Conservation (phyloP, 2,329 filamentous ascomycete species). For the Fonsecaea pedrosoi region DNA sequence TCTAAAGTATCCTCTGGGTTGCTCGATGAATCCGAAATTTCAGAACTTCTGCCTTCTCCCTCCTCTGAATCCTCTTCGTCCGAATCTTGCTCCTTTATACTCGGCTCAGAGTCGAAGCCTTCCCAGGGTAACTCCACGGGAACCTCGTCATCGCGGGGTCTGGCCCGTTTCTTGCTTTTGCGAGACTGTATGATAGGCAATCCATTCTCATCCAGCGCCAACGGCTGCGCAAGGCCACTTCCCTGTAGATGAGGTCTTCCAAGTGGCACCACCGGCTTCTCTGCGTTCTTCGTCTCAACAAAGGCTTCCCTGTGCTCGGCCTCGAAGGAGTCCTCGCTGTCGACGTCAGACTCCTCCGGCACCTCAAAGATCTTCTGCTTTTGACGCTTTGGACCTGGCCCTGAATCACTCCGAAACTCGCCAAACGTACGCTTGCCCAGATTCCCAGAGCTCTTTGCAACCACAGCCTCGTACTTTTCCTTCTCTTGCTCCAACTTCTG, state of each 20-base stretch:
- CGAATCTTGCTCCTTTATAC: conserved; percentile 41
- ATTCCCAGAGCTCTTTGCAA: conserved; percentile 73
- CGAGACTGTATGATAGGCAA: conserved; percentile 78
- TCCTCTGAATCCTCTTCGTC: conserved; percentile 8
- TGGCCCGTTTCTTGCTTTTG: conserved; percentile 68
- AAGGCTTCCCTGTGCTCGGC: conserved; percentile 43
- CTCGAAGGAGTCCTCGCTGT: conserved; percentile 41
- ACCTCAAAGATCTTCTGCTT: conserved; percentile 2
- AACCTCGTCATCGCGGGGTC: conserved; percentile 39
- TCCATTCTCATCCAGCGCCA: conserved; percentile 80
- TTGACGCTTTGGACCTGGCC: conserved; percentile 1
- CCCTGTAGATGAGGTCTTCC: conserved; percentile 53
- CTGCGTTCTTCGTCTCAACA: background rate
- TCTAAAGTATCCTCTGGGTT: conserved; percentile 43
- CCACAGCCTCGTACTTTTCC: conserved; percentile 74
- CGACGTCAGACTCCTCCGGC: conserved; percentile 31
- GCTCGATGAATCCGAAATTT: conserved; percentile 7
- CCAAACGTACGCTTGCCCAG: conserved; percentile 75
- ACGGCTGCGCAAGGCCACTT: conserved; percentile 82
- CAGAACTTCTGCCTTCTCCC: conserved; percentile 34
- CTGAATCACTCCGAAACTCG: conserved; percentile 53
- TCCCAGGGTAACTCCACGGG: conserved; percentile 53
- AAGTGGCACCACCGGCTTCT: background rate
- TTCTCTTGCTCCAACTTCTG: conserved; percentile 81
- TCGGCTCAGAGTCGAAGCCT: conserved; percentile 52